A percentile compares a stretch with the other conserved stretches of the same genome.
These are phyloP conservation scores for Lichina pygmaea DNA, from an alignment of 495 filamentous ascomycete species.

Conservation along the genomic window DNA sequence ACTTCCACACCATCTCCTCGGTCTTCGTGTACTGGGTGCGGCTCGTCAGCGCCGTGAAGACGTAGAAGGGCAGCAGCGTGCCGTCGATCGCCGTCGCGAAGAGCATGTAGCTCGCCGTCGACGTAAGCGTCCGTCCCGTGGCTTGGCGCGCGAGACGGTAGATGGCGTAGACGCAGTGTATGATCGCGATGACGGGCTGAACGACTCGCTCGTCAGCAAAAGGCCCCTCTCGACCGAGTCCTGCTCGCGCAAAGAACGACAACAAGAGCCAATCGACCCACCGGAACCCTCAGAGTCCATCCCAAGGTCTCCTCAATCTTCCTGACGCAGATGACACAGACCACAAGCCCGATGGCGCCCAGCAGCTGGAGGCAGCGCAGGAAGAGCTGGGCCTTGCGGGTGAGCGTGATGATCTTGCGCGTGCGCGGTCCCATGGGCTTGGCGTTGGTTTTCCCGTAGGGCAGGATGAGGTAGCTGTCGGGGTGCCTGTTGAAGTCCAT, in stretches of 20 bases:
- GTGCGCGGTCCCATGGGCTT: slow-evolving; percentile 42
- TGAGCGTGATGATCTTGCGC: slow-evolving; percentile 38
- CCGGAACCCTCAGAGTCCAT: slow-evolving; percentile 56
- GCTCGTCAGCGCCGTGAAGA: slow-evolving; percentile 35
- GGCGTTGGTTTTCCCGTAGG: slow-evolving; percentile 22
- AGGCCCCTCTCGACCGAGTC: slow-evolving; percentile 1
- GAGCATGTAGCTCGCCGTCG: slow-evolving; percentile 60
- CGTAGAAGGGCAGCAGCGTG: slow-evolving; percentile 48
- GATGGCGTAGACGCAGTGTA: slow-evolving; percentile 46
- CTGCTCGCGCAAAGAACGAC: background rate
- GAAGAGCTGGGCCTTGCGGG: slow-evolving; percentile 34
- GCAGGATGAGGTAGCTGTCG: slow-evolving; percentile 15
- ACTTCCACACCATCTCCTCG: slow-evolving; percentile 26
- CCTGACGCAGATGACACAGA: slow-evolving; percentile 45
- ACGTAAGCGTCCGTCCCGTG: slow-evolving; percentile 38
- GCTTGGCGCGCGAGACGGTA: slow-evolving; percentile 47
- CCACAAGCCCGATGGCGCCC: slow-evolving; percentile 38
- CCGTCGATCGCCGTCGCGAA: slow-evolving; percentile 51
- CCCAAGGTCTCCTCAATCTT: slow-evolving; percentile 28
- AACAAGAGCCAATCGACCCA: slow-evolving; percentile 15
- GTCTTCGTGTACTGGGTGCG: slow-evolving; percentile 20
- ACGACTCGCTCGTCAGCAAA: background rate
- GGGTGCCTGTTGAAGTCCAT: slow-evolving; percentile 4
- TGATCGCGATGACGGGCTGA: slow-evolving; percentile 43
- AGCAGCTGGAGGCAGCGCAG: slow-evolving; percentile 37